Percentiles rank a stretch among this genome's conserved stretches.
These are phyloP conservation scores for Ceriops decandra DNA, from an alignment of 345 rosid genomes.

Conservation along the genomic window DNA sequence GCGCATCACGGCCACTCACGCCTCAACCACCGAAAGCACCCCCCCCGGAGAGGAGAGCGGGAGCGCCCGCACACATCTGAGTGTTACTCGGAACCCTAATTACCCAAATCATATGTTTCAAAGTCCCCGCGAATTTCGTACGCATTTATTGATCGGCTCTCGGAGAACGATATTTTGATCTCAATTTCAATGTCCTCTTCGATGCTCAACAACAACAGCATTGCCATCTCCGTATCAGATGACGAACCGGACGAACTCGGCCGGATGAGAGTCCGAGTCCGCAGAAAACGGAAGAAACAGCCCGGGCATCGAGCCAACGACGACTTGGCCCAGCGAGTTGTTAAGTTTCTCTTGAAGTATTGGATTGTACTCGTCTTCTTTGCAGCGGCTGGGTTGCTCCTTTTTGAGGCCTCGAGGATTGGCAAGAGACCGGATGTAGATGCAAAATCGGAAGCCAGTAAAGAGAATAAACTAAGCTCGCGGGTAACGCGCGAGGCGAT, in stretches of 20 bases:
- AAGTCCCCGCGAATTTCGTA: too few relatives aligned
- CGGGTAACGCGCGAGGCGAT: background rate
- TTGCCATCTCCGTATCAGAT: conserved; percentile 65
- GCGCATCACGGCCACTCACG: too few relatives aligned
- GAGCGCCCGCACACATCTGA: too few relatives aligned
- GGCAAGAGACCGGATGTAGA: conserved; percentile 31
- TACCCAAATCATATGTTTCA: too few relatives aligned
- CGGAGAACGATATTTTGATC: too few relatives aligned
- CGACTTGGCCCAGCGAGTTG: conserved; percentile 42
- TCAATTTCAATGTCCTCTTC: conserved; percentile 24
- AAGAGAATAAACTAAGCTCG: conserved; percentile 2
- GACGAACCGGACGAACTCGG: conserved; percentile 63
- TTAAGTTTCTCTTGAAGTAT: conserved; percentile 50
- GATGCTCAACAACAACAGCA: conserved; percentile 39
- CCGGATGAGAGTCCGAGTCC: conserved; percentile 58
- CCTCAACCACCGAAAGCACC: too few relatives aligned
- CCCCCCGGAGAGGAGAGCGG: too few relatives aligned
- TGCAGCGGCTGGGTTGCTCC: conserved; percentile 48
- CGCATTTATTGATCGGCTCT: too few relatives aligned
- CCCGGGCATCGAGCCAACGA: conserved; percentile 32
- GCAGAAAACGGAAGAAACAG: conserved; percentile 68
- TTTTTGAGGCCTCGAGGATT: conserved; percentile 64
- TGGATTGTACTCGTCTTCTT: conserved; percentile 59
- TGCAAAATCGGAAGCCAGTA: conserved; percentile 11
- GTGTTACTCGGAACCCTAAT: too few relatives aligned